phyloP scores from a whole-genome alignment of 441 rosid genomes.

The Melianthus villosus region DNA sequence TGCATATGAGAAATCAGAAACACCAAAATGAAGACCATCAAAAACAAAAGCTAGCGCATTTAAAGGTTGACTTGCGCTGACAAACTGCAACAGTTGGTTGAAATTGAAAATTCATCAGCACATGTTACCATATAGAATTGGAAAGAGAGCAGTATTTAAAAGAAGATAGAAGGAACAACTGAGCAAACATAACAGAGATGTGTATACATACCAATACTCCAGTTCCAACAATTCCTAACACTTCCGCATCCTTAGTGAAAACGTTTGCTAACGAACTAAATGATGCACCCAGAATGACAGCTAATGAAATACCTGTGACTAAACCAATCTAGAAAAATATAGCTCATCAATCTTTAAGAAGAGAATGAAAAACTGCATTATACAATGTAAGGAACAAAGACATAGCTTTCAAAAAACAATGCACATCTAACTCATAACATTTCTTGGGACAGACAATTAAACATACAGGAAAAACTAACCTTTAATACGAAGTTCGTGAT shows the following conservation, averaged over 20 bases:
- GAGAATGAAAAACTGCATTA: neutral
- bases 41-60: slow-evolving; percentile 82
- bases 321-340: slow-evolving; percentile 55
- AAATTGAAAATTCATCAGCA: neutral
- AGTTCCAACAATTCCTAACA: slow-evolving; percentile 54
- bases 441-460: neutral
- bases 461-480: slow-evolving; percentile 21
- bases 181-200: neutral
- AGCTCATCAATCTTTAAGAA: neutral
- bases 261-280: slow-evolving; percentile 54
- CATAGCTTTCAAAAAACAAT: neutral
- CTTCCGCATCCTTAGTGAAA: slow-evolving; percentile 68
- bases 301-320: slow-evolving; percentile 47
- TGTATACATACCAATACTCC: slow-evolving; percentile 52
- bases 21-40: slow-evolving; percentile 90
- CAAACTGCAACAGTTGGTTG: slow-evolving; percentile 36
- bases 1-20: slow-evolving; percentile 86
- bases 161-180: slow-evolving; percentile 2
- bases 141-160: neutral
- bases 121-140: neutral
- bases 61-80: slow-evolving; percentile 77
- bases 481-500: slow-evolving; percentile 54
- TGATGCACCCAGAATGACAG: slow-evolving; percentile 50
- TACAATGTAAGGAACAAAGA: slow-evolving; percentile 3
- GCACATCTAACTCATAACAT: neutral